Percentiles rank a stretch among this genome's conserved stretches.
Conservation (phyloP, 257 asterid species). For the Nicotiana otophora region DNA sequence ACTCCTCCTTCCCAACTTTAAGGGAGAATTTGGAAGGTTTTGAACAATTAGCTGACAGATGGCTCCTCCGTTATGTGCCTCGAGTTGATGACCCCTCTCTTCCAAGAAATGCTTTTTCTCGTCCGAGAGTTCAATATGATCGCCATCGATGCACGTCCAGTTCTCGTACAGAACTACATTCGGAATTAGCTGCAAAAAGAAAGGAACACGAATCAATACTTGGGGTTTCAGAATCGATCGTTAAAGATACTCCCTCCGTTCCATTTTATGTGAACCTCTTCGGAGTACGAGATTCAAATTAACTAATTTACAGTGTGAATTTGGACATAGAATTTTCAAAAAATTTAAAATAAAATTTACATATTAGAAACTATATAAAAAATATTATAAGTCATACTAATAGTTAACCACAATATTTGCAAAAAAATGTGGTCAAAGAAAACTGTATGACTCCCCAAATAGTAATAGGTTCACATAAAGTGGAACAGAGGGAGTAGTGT, state of each 20-base stretch:
- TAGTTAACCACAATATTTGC: no score
- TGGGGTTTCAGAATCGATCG: not conserved
- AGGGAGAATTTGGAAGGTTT: conserved; percentile 15
- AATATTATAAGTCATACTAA: no score
- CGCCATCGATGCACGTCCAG: conserved; percentile 76
- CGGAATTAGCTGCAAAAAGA: conserved; percentile 59
- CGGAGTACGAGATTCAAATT: no score
- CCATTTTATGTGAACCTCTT: no score
- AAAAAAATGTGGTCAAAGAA: no score
- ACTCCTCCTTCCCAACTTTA: conserved; percentile 15
- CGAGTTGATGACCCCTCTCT: conserved; percentile 59
- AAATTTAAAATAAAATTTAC: no score
- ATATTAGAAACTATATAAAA: no score
- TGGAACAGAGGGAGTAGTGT: not conserved
- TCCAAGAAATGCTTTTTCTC: conserved; percentile 48
- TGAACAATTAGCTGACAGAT: conserved; percentile 82
- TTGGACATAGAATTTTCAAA: no score
- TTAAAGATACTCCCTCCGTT: no score
- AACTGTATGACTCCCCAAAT: no score
- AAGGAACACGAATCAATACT: not conserved
- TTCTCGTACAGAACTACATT: conserved; percentile 70
- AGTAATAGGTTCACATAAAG: no score
- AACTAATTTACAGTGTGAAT: no score
- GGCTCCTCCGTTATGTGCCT: conserved; percentile 63
- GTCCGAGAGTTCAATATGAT: conserved; percentile 64